A percentile compares a stretch with the other conserved stretches of the same genome.
Evolutionary conservation across 306 rosid species (phyloP).

Genomic region (Lathyrus aphaca): DNA sequence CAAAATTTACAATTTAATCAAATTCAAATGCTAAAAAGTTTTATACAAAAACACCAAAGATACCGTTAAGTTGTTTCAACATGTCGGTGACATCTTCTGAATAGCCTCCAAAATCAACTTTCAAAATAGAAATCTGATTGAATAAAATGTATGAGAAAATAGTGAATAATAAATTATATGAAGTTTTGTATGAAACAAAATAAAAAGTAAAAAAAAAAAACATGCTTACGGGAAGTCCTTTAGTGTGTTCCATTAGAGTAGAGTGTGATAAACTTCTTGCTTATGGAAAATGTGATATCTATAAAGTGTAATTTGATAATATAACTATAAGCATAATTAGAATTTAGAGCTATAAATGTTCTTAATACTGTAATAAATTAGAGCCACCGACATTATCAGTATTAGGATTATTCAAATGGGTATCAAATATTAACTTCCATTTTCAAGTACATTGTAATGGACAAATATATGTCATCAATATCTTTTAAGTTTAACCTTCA

Average conservation of each 20-base stretch:
- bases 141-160: background rate
- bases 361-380: background rate
- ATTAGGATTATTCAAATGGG: background rate
- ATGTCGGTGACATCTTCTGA: constrained; percentile 18
- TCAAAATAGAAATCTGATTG: constrained; percentile 30
- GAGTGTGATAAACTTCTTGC: background rate
- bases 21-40: too few relatives aligned
- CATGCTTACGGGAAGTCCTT: constrained; percentile 28
- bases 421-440: background rate
- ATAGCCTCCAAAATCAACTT: constrained; percentile 37
- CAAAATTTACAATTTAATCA: background rate
- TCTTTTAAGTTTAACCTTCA: too few relatives aligned
- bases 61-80: constrained; percentile 36
- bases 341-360: background rate
- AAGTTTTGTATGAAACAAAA: background rate
- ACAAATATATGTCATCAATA: too few relatives aligned
- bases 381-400: background rate
- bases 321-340: background rate
- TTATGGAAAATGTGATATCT: background rate
- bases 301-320: background rate
- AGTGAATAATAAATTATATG: background rate
- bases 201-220: background rate
- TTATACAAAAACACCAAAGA: background rate
- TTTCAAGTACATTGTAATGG: too few relatives aligned
- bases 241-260: constrained; percentile 23